Evolutionary conservation across 495 filamentous ascomycete species (phyloP), one percentile per base, ranked within the genome.

Genomic region (Trichodelitschia bisporula): DNA sequence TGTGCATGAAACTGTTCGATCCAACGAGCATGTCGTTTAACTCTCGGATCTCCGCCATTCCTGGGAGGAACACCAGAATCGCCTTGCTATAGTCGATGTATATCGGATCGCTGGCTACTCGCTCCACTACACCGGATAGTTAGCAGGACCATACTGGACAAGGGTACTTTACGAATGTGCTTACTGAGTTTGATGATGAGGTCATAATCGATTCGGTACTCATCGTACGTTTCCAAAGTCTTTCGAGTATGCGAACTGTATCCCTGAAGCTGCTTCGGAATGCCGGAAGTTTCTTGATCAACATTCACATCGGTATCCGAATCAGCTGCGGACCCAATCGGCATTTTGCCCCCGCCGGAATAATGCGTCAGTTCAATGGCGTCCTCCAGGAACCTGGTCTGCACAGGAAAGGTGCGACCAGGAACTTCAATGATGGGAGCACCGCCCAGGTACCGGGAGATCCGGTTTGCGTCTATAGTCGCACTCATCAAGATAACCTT

Each of bases 401-500:
- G 58, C 18, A 97, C 86, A 0, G 86, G 86, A 49, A 84, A 93
- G 0, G 86, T 92, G 15, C 84, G 69, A 1, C 86, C 86, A 11
- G 86, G 86, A 13, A 93, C 77, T 18, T 70, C 78, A 27, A 97
- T 46, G 15, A 92, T 64, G 0, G 86, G 83, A 4, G 84, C 84
- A 13, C 69, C 68, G 15, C 67, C 64, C 0, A 97, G 58, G 40
- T 97, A 97, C 2, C 63, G 66, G 0, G 86, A 92, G 46, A 97
- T 90, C 11, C 69, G 68, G 35, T 84, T 69, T 4, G 86, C 78
- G 47, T 97, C 77, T 5, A 93, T 72, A 2, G 86, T 97, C 4
- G 86, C 86, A 30, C 83, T 92, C 86, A 93, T 97, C 16, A 97
- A 61, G 18, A 97, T 60, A 18, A 97, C 72, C 40, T 72, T 72